Evolutionary conservation across 129 eudicot species (phyloP), one percentile per base, ranked within the genome.

Genomic region (Heracleum sosnowskyi): DNA sequence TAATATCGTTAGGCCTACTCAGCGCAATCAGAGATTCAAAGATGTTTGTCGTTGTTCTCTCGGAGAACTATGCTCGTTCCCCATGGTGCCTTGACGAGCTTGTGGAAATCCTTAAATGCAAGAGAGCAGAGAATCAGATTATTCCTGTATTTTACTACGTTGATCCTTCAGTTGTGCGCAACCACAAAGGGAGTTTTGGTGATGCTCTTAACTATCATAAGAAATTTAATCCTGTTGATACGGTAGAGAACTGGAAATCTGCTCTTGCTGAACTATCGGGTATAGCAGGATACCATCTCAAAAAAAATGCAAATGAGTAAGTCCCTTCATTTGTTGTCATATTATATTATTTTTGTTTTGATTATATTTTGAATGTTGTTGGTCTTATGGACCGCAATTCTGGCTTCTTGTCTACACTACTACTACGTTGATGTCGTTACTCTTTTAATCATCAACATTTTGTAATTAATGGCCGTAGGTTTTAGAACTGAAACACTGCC

Each of bases 61-160:
- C 78, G 20, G 24, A 37, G 24, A 73, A 80, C 35, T 80, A 80
- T 29, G 83, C 45, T 55, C 20, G 28, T 36, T 79, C 77, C 10
- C 7, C 29, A 39, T 70, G 82, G 82, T 79, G 82, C 34, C 76
- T 80, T 24, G 45, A 73, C 18, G 83, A 80, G 83, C 45, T 80
- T 7, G 78, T 33, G 4, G 74, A 34, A 64, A 73, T 80, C 31
- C 44, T 73, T 0, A 60, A 45, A 13, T 40, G 78, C 72, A 29
- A 33, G 60, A 29, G 77, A 12, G 17, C 49, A 17, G 57, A 31
- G 2, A 44, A 22, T 35, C 37, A 55, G 47, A 47, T 80, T 16
- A 16, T 73, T 57, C 78, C 78, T 0, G 34, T 73, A 2, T 73
- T 26, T 73, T 80, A 80, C 39, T 31, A 55, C 31, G 83, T 80